A percentile compares a stretch with the other conserved stretches of the same genome.
These are phyloP conservation scores for Atkinsonella texensis DNA, from an alignment of 2,329 filamentous ascomycete genomes.

Conservation along the genomic window DNA sequence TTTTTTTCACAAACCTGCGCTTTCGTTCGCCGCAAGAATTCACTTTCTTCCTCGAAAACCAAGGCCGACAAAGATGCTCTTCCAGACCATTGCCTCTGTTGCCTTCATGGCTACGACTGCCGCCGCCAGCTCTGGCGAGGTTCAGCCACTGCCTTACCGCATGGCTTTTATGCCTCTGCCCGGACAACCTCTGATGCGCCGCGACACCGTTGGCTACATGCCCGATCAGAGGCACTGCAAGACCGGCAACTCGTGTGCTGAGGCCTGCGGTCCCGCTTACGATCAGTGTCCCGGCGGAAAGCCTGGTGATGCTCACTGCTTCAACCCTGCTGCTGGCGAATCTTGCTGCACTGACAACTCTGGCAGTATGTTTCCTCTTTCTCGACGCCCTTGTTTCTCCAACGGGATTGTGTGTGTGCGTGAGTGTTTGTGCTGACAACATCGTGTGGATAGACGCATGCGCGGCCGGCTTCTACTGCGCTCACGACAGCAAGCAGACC, in stretches of 20 bases:
- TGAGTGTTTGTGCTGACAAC: not conserved
- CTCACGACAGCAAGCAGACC: conserved; percentile 38
- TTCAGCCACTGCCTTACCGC: conserved; percentile 22
- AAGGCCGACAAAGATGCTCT: conserved; percentile 22
- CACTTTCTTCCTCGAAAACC: not conserved
- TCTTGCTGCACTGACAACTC: conserved; percentile 44
- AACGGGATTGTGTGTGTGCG: too few species aligned
- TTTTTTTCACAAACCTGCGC: not conserved
- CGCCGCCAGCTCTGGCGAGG: conserved; percentile 15
- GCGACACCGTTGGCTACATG: conserved; percentile 35
- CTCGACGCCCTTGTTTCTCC: not conserved
- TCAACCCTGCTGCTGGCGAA: conserved; percentile 37
- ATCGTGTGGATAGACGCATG: conserved; percentile 38
- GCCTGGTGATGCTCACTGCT: conserved; percentile 41
- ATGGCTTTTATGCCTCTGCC: conserved; percentile 24
- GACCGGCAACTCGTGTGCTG: conserved; percentile 37
- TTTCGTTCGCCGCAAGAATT: not conserved
- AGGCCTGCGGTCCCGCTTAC: conserved; percentile 41
- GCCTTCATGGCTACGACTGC: conserved; percentile 22
- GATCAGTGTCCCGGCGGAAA: conserved; percentile 37
- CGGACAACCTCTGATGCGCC: conserved; percentile 30
- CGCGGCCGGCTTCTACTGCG: conserved; percentile 49
- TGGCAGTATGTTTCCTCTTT: conserved; percentile 37
- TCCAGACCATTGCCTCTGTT: conserved; percentile 19
- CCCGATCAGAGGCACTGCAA: conserved; percentile 37